Evolutionary conservation across 768 basidiomycete genomes (phyloP).

Genomic region (Cystobasidiopsis lactophilus): DNA sequence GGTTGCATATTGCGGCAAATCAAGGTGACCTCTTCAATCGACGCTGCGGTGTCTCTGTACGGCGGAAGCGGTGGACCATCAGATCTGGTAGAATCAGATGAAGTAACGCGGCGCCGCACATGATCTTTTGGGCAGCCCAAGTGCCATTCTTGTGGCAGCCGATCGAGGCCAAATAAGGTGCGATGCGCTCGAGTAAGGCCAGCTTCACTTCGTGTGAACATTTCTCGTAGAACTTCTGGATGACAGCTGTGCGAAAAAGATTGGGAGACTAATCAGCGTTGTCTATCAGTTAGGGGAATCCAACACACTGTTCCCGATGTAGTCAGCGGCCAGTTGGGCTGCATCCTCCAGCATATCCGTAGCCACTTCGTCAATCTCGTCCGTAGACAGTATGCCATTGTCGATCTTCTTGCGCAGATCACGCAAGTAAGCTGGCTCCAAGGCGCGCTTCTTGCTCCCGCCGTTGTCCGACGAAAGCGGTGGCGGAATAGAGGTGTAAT

Average conservation of each 20-base stretch:
- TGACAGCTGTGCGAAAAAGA: slow-evolving; percentile 51
- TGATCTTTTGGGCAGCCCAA: slow-evolving; percentile 83
- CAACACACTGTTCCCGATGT: slow-evolving; percentile 61
- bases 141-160: slow-evolving; percentile 94
- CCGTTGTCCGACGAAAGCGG: slow-evolving; percentile 37
- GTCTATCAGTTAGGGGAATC: background rate
- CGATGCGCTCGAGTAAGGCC: slow-evolving; percentile 79
- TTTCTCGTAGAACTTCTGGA: slow-evolving; percentile 89
- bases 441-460: slow-evolving; percentile 58
- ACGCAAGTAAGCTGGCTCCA: slow-evolving; percentile 81
- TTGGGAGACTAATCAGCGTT: slow-evolving; percentile 4
- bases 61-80: background rate
- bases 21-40: slow-evolving; percentile 60
- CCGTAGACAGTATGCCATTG: slow-evolving; percentile 55
- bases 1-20: slow-evolving; percentile 71
- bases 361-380: slow-evolving; percentile 77
- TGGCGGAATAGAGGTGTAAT: slow-evolving; percentile 84
- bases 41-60: slow-evolving; percentile 81
- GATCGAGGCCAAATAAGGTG: slow-evolving; percentile 85
- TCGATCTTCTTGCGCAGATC: slow-evolving; percentile 87
- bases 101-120: background rate
- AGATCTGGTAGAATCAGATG: background rate
- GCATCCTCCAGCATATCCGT: slow-evolving; percentile 83
- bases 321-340: slow-evolving; percentile 85
- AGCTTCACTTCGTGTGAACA: slow-evolving; percentile 55